These are phyloP conservation scores for Pseudocercospora vitis DNA, from an alignment of 2,329 filamentous ascomycete genomes.

Conservation along the genomic window DNA sequence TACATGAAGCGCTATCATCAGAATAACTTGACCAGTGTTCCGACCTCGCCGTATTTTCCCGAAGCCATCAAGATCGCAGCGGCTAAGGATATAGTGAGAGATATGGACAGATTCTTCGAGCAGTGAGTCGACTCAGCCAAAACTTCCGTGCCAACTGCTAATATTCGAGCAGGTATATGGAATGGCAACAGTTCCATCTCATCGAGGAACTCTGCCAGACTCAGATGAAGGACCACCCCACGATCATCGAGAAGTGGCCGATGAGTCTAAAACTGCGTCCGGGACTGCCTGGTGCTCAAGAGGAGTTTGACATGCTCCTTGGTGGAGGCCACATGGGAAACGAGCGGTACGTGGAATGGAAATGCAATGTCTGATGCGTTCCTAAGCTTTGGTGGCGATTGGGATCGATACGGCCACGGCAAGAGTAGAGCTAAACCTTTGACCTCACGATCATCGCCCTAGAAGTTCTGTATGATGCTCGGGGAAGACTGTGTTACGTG, in stretches of 20 bases:
- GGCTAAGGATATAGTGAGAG: background rate
- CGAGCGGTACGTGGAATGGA: slow-evolving; percentile 29
- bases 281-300: slow-evolving; percentile 14
- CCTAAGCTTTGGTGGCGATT: no score
- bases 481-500: no score
- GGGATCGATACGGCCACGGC: no score
- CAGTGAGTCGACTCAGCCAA: background rate
- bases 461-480: no score
- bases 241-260: slow-evolving; percentile 26
- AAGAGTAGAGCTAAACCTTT: no score
- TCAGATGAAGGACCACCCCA: slow-evolving; percentile 21
- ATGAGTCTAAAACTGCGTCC: slow-evolving; percentile 12
- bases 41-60: background rate
- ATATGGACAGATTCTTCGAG: slow-evolving; percentile 4
- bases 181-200: slow-evolving; percentile 13
- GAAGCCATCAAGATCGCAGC: background rate
- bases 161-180: background rate
- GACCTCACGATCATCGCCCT: no score
- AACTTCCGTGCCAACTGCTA: background rate
- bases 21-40: background rate
- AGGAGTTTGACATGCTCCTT: slow-evolving; percentile 21
- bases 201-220: slow-evolving; percentile 5
- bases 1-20: background rate
- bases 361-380: slow-evolving; percentile 8
- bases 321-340: slow-evolving; percentile 13